Base-by-base conservation (phyloP, 164 flowering plant species). In the Tetrastigma voinierianum region DNA sequence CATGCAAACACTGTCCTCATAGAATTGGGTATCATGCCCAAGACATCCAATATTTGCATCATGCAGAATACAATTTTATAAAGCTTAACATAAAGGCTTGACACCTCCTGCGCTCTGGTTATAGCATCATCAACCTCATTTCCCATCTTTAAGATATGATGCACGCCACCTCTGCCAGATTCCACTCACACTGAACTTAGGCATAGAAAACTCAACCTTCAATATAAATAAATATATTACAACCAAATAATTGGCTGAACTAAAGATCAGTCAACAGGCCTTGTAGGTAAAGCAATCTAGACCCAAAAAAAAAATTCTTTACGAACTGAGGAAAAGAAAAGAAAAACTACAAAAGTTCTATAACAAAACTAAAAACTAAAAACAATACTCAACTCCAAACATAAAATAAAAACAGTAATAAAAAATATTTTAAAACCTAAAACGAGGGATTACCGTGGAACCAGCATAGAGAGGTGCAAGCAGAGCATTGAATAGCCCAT, bases 161-260 rank as follows among this genome's bases (percentile, higher is more conserved):
- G 93, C 96, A 51, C 98, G 87, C 95, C 93, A 96, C 77, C 99
- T 90, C 74, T 91, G 84, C 99, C 99, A 96, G 72, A 96, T 82
- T 76, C 98, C 97, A 62, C 98, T 89, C 66, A 96, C 99, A 80
- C 95, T 93, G 72, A 96, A 96, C 71, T 91, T 96, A 59, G 98
- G 95, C 87, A 96, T 73, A 79, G n/a, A n/a, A n/a, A 96, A 96
- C 78, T 96, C 96, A 77, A 96, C 96, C 99, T 96, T 80, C 77
- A 82, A 54, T 14, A 80, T 53, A 11, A 73, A 47, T 46, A 65
- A 15, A 77, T 20, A 51, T 53, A 17, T 63, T 62, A 70, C 51
- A 67, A 66, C n/a, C 14, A 49, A 46, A 64, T 53, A 55, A n/a
- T 13, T 62, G 18, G n/a, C 12, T 46, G 51, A 45, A 56, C 51